A percentile compares a stretch with the other conserved stretches of the same genome.
phyloP scores from a whole-genome alignment of 2,329 filamentous ascomycete genomes.

The Exophiala dermatitidis region DNA sequence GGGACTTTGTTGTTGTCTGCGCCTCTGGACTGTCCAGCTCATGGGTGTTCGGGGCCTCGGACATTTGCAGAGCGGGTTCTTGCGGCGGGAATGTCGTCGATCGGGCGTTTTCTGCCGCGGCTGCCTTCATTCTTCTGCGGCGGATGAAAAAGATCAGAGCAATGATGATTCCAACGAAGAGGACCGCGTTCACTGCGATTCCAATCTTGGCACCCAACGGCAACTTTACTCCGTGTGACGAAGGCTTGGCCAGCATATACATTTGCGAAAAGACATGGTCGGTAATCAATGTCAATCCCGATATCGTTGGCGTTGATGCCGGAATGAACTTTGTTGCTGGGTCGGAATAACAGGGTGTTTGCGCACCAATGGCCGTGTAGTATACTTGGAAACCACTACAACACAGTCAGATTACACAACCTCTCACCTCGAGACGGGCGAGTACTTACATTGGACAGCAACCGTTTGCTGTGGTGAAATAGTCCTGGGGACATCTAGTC shows the following conservation, averaged over 20 bases:
- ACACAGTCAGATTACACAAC: constrained; percentile 7
- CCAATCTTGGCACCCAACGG: constrained; percentile 23
- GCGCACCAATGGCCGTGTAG: constrained; percentile 22
- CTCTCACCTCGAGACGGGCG: background rate
- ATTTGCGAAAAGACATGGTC: constrained; percentile 26
- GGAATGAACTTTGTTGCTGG: constrained; percentile 20
- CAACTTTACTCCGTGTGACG: constrained; percentile 4
- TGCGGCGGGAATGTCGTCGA: constrained; percentile 24
- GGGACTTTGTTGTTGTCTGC: constrained; percentile 1
- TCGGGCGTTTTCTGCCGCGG: constrained; percentile 5
- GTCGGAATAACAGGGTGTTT: constrained; percentile 27
- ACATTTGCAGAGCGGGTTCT: constrained; percentile 20
- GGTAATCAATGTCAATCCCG: constrained; percentile 25
- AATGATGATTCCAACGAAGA: constrained; percentile 7
- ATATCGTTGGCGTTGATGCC: constrained; percentile 20
- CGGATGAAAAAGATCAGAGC: constrained; percentile 11
- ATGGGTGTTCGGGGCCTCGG: constrained; percentile 15
- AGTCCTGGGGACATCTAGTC: constrained; percentile 26
- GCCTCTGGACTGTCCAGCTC: constrained; percentile 23
- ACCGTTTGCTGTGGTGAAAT: constrained; percentile 24
- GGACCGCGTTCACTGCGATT: constrained; percentile 19
- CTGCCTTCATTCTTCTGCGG: constrained; percentile 13
- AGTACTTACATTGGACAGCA: constrained; percentile 27
- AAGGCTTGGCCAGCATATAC: constrained; percentile 15
- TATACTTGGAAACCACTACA: constrained; percentile 27